phyloP scores from a whole-genome alignment of 2,329 filamentous ascomycete genomes.

The Phyllosticta citrichinensis region DNA sequence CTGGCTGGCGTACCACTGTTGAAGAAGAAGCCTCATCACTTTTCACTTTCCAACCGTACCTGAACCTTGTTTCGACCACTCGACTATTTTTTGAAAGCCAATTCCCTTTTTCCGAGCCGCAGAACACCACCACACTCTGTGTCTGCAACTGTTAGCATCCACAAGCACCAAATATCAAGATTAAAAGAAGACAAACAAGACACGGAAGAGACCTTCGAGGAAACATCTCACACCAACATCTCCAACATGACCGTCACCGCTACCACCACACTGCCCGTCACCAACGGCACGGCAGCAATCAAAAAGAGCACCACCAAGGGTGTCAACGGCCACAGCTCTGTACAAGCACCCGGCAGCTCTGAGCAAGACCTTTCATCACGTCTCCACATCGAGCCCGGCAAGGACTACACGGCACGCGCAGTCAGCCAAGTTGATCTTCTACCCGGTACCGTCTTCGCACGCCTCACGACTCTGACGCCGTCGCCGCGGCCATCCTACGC shows the following conservation, averaged over 20 bases:
- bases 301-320: not conserved
- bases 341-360: not conserved
- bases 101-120: constrained; percentile 38
- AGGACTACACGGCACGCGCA: constrained; percentile 34
- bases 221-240: not conserved
- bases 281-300: constrained; percentile 2
- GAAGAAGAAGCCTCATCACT: not conserved
- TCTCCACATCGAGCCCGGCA: constrained; percentile 27
- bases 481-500: constrained; percentile 37
- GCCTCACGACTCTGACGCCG: constrained; percentile 38
- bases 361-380: constrained; percentile 26
- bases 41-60: not conserved
- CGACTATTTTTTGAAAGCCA: not conserved
- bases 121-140: constrained; percentile 86
- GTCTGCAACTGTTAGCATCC: constrained; percentile 51
- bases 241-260: constrained; percentile 3
- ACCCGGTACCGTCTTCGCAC: constrained; percentile 40
- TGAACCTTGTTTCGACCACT: not conserved
- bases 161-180: not conserved
- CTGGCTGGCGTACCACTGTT: not conserved
- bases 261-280: constrained; percentile 1
- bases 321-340: not conserved
- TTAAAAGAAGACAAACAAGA: not conserved
- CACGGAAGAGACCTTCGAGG: not conserved
- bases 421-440: constrained; percentile 41